Base-by-base conservation (phyloP, 2,329 filamentous ascomycete genomes). In the Alternaria brassicicola region DNA sequence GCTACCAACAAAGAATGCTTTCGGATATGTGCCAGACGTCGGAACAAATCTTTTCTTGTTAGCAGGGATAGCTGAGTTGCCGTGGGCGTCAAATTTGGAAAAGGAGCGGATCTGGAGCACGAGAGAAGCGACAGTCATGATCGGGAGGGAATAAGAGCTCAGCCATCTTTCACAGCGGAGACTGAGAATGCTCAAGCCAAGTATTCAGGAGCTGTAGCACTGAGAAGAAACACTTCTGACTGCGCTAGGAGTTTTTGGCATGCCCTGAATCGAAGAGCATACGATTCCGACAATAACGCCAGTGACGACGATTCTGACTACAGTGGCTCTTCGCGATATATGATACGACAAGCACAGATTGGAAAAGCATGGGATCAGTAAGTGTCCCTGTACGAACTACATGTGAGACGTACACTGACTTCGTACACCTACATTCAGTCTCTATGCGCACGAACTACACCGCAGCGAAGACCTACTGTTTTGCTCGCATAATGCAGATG, bases 401-500 rank as follows among this genome's bases (percentile, higher is more conserved):
- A 17, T 10, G n/a, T 36, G 33, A 9, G 19, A 4, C 33, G 19
- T 36, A n/a, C 33, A 36, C n/a, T 36, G 8, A 36, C 15, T 36
- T 36, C 15, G 33, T 36, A 36, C 33, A 6, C 9, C 33, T 4
- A 36, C 19, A 9, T 19, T 36, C 8, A 36, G 33, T 6, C 48
- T 79, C 4, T 77, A 70, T 51, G 12, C 43, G 6, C 23, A 52
- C 8, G 21, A 43, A 10, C 10, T 45, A 10, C 70, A 74, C 51
- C 73, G 75, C 42, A 79, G 81, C 35, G 79, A 85, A 50, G 74
- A 82, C 35, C 78, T 88, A 26, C 70, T 89, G 0, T 84, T 89
- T 64, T 84, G 84, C 28, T 76, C 80, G 2, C 76, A 69, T 4
- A 73, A 75, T 17, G 66, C 84, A 21, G 84, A 85, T 59, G 84